Percentiles rank a stretch among this genome's conserved stretches.
These are phyloP conservation scores for Candida sp. DNA, from an alignment of 1,139 yeast species.

Conservation along the genomic window DNA sequence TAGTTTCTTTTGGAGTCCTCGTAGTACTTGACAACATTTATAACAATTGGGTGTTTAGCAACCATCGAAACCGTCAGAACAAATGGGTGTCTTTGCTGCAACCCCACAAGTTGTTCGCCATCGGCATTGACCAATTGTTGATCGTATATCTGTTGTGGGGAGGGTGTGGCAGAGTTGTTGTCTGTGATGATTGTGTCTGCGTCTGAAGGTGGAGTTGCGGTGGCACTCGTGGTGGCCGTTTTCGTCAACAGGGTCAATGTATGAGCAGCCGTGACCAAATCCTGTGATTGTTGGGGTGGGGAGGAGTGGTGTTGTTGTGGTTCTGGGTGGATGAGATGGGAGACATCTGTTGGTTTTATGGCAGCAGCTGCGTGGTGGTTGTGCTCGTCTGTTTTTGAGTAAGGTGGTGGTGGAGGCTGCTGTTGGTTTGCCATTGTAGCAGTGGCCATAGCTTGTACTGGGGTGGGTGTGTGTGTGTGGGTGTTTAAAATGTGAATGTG, in stretches of 20 bases:
- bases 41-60: conserved; percentile 52
- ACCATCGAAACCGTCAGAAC: conserved; percentile 50
- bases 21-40: conserved; percentile 63
- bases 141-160: conserved; percentile 9
- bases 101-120: conserved; percentile 3
- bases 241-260: conserved; percentile 42
- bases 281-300: conserved; percentile 23
- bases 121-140: not conserved
- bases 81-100: conserved; percentile 38
- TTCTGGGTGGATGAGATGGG: not conserved
- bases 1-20: conserved; percentile 57
- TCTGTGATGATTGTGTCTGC: conserved; percentile 10
- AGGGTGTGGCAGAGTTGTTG: conserved; percentile 6
- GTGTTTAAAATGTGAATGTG: not conserved
- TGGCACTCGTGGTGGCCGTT: conserved; percentile 9
- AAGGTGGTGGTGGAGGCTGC: conserved; percentile 12
- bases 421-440: conserved; percentile 1
- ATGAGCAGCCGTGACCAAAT: conserved; percentile 45
- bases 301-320: not conserved
- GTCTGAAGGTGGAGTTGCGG: conserved; percentile 16
- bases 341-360: not conserved
- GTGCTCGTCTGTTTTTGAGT: conserved; percentile 1
- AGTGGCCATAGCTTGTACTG: not conserved
- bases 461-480: not conserved
- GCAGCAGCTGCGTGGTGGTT: not conserved